Percentiles rank a stretch among this genome's conserved stretches.
These are phyloP conservation scores for Panicum miliaceum DNA, from an alignment of 176 grass and related monocot genomes.

Conservation along the genomic window DNA sequence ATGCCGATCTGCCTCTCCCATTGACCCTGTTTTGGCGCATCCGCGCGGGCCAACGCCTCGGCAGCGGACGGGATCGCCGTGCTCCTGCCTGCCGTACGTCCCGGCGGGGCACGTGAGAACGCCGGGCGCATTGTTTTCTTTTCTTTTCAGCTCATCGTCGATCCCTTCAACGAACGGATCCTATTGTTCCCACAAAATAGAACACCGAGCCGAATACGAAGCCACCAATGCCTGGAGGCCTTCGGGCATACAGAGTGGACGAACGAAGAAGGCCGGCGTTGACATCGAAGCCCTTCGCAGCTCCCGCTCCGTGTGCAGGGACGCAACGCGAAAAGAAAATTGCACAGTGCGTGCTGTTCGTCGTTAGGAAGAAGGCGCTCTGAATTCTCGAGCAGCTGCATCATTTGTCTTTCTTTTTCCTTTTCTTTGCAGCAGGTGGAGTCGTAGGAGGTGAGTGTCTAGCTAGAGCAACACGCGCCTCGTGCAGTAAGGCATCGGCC, in stretches of 20 bases:
- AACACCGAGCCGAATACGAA: background rate
- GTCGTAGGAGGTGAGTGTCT: background rate
- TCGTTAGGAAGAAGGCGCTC: background rate
- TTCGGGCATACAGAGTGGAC: background rate
- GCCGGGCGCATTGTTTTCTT: background rate
- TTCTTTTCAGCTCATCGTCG: background rate
- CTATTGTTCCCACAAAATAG: background rate
- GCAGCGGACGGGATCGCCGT: conserved; percentile 23
- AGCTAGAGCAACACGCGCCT: background rate
- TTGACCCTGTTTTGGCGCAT: conserved; percentile 40
- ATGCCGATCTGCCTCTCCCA: background rate
- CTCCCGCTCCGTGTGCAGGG: background rate
- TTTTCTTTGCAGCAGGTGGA: background rate
- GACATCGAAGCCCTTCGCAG: background rate
- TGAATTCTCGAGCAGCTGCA: background rate
- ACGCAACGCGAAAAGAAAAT: conserved; percentile 3
- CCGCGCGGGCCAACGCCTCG: conserved; percentile 31
- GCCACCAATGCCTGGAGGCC: background rate
- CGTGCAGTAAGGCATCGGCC: background rate
- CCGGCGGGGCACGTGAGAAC: background rate
- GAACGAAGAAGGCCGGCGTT: background rate
- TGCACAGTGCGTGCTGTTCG: background rate
- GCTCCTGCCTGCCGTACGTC: background rate
- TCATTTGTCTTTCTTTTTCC: no score
- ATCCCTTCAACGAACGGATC: background rate